These are phyloP conservation scores for Pythium guiyangense DNA, from an alignment of 352 stramenopile species.

Conservation along the genomic window DNA sequence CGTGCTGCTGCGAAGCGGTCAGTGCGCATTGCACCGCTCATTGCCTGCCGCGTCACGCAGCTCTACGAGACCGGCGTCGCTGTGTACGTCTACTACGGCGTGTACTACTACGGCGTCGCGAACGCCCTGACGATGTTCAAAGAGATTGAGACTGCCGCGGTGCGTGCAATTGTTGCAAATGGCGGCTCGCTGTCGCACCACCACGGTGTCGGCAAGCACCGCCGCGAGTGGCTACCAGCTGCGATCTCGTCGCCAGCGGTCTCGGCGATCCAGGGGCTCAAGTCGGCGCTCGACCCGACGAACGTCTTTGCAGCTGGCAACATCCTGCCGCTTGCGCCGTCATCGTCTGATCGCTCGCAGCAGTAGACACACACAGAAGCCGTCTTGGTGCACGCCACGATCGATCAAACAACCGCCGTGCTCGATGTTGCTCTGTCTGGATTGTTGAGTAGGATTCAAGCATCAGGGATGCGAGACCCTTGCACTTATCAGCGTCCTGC, in stretches of 20 bases:
- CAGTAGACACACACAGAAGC: no score
- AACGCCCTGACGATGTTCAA: constrained; percentile 82
- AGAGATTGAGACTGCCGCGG: constrained; percentile 62
- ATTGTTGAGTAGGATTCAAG: no score
- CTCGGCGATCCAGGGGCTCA: constrained; percentile 75
- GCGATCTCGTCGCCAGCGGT: constrained; percentile 78
- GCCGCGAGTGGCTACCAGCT: constrained; percentile 76
- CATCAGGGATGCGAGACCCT: no score
- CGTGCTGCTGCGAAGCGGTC: constrained; percentile 25
- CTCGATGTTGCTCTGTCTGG: no score
- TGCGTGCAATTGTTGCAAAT: constrained; percentile 87
- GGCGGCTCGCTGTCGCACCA: constrained; percentile 94
- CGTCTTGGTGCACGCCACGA: no score
- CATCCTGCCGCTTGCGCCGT: constrained; percentile 18
- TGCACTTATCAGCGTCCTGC: no score
- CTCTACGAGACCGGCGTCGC: constrained; percentile 93
- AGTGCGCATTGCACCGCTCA: constrained; percentile 80
- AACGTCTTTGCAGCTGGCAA: constrained; percentile 93
- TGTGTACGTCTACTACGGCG: constrained; percentile 96
- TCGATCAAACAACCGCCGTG: no score
- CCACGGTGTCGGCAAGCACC: constrained; percentile 94
- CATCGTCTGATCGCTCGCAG: no score
- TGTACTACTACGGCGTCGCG: constrained; percentile 86
- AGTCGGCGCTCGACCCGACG: constrained; percentile 85
- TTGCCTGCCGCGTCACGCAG: constrained; percentile 92